A percentile compares a stretch with the other conserved stretches of the same genome.
Conservation (phyloP, 2,329 filamentous ascomycete genomes). For the Coniochaeta pulveracea region DNA sequence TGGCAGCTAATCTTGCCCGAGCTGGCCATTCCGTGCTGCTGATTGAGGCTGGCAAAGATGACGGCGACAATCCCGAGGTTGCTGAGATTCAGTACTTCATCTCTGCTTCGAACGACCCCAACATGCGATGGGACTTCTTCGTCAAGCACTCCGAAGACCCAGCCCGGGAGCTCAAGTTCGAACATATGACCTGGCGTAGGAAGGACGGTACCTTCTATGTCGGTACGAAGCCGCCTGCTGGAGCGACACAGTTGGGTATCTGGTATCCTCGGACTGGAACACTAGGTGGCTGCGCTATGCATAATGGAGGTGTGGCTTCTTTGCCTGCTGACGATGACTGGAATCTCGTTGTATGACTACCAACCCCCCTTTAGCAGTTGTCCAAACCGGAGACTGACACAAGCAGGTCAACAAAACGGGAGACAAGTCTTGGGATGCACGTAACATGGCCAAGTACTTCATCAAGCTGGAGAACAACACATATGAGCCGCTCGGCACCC, state of each 20-base stretch:
- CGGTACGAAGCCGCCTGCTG: conserved; percentile 25
- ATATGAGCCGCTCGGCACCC: conserved; percentile 31
- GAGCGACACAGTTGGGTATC: conserved; percentile 28
- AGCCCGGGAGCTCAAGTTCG: conserved; percentile 32
- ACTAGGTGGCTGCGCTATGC: conserved; percentile 40
- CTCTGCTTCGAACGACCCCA: conserved; percentile 36
- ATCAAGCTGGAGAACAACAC: conserved; percentile 42
- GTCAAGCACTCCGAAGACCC: conserved; percentile 44
- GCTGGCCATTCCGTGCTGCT: conserved; percentile 48
- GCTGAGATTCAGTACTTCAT: conserved; percentile 36
- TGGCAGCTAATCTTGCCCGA: conserved; percentile 46
- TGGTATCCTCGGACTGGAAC: conserved; percentile 35
- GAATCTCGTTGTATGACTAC: conserved; percentile 33
- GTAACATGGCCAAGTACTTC: conserved; percentile 50
- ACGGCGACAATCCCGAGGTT: conserved; percentile 32
- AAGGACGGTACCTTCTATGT: conserved; percentile 24
- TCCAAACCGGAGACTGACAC: neutral
- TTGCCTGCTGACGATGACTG: conserved; percentile 50
- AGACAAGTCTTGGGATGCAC: conserved; percentile 44
- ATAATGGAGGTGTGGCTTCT: conserved; percentile 49
- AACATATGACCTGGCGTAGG: conserved; percentile 38
- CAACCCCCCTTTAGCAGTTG: neutral
- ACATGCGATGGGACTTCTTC: conserved; percentile 46
- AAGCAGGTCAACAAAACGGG: conserved; percentile 35
- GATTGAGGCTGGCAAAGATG: conserved; percentile 51